Percentiles rank a stretch among this genome's conserved stretches.
Evolutionary conservation across 371 early-diverging fungal genomes (phyloP).

Genomic region (Amoeboradix gromovi): DNA sequence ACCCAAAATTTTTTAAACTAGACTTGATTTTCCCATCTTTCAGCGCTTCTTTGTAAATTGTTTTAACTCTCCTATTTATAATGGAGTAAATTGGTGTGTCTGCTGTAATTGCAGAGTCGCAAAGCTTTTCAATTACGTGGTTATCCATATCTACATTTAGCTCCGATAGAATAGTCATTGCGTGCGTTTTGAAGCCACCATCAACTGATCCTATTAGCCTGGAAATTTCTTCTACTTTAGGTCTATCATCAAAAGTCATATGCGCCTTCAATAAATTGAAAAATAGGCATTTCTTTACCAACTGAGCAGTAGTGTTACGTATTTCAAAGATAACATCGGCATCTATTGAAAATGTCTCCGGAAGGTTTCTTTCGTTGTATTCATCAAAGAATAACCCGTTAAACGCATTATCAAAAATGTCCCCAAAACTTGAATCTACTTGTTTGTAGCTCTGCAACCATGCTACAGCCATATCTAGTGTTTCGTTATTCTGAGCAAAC

Average conservation of each 20-base stretch:
- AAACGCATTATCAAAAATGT: conserved; percentile 16
- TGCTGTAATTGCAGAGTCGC: conserved; percentile 32
- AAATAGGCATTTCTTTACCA: too few relatives aligned
- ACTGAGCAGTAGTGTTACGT: too few relatives aligned
- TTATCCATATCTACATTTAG: conserved; percentile 20
- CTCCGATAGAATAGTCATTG: conserved; percentile 5
- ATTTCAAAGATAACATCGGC: conserved; percentile 2
- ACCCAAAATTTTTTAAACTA: conserved; percentile 18
- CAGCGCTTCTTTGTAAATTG: conserved; percentile 19
- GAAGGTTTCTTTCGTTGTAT: conserved; percentile 30
- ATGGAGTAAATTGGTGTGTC: conserved; percentile 31
- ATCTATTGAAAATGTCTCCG: conserved; percentile 16
- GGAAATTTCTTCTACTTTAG: too few relatives aligned
- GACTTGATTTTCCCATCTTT: conserved; percentile 18
- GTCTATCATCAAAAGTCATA: too few relatives aligned
- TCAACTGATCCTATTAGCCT: too few relatives aligned
- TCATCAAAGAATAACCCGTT: conserved; percentile 27
- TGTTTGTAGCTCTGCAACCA: conserved; percentile 26
- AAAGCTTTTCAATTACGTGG: conserved; percentile 38
- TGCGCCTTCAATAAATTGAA: too few relatives aligned
- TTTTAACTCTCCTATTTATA: conserved; percentile 24
- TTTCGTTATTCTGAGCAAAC: conserved; percentile 20
- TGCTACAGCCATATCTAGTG: conserved; percentile 14
- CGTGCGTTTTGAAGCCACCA: too few relatives aligned
- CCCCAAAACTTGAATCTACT: conserved; percentile 9